phyloP scores from a whole-genome alignment of 2,329 filamentous ascomycete species.

The Penicillium sp. region DNA sequence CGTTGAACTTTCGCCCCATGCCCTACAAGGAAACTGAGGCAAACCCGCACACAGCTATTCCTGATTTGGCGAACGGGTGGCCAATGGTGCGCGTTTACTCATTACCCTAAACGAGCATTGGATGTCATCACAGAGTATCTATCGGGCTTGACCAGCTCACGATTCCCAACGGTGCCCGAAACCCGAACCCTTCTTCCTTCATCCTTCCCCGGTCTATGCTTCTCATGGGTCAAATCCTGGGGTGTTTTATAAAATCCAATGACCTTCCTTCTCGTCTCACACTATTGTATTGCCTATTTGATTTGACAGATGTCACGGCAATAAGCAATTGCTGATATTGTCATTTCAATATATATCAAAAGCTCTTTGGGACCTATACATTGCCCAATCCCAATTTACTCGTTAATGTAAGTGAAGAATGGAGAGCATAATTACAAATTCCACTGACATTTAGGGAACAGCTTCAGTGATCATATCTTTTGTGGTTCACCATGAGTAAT shows the following conservation, averaged over 20 bases:
- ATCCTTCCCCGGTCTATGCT: slow-evolving; percentile 2
- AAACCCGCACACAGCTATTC: slow-evolving; percentile 4
- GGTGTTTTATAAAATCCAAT: slow-evolving; percentile 14
- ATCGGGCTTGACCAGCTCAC: slow-evolving; percentile 6
- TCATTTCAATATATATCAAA: background rate
- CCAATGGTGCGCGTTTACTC: slow-evolving; percentile 12
- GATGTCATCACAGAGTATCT: slow-evolving; percentile 17
- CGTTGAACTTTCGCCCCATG: slow-evolving; percentile 19
- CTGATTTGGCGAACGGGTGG: slow-evolving; percentile 11
- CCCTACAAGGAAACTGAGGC: slow-evolving; percentile 4
- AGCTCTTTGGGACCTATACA: background rate
- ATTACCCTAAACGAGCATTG: slow-evolving; percentile 6
- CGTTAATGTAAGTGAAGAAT: background rate
- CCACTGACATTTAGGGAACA: background rate
- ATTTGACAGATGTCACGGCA: background rate
- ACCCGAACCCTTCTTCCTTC: background rate
- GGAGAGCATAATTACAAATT: background rate
- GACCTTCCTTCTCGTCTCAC: slow-evolving; percentile 4
- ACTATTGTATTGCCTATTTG: background rate
- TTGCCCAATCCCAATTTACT: background rate
- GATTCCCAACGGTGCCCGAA: slow-evolving; percentile 4
- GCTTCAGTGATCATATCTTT: background rate
- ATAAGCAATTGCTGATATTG: background rate
- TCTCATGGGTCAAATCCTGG: slow-evolving; percentile 11
- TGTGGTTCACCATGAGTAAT: slow-evolving; percentile 27